Percentiles rank a stretch among this genome's conserved stretches.
phyloP scores from a whole-genome alignment of 768 basidiomycete species.

The Macrocybe gigantea region DNA sequence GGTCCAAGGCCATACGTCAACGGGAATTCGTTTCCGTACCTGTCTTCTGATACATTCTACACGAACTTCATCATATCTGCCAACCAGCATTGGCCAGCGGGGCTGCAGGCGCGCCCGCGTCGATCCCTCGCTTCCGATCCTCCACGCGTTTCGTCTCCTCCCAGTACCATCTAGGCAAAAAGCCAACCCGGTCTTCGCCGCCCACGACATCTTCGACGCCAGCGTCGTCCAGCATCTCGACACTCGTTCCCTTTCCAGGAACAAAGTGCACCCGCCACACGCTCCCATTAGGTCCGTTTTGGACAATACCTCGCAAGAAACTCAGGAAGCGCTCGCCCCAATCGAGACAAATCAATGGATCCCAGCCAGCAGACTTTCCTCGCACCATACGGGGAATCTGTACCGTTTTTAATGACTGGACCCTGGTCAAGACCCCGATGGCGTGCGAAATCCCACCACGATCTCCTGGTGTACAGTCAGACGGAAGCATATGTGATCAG shows the following conservation, averaged over 20 bases:
- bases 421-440: constrained; percentile 58
- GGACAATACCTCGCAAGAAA: constrained; percentile 39
- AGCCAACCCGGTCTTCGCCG: constrained; percentile 74
- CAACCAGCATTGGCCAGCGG: constrained; percentile 11
- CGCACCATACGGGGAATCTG: constrained; percentile 75
- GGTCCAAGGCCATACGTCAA: constrained; percentile 2
- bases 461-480: constrained; percentile 50
- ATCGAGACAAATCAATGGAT: constrained; percentile 64
- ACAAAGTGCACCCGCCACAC: constrained; percentile 73
- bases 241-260: constrained; percentile 52
- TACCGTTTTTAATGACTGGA: constrained; percentile 72
- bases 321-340: constrained; percentile 65
- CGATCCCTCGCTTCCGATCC: background rate
- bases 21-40: background rate
- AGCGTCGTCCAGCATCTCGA: constrained; percentile 38
- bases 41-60: constrained; percentile 1
- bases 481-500: background rate
- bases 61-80: constrained; percentile 14
- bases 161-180: constrained; percentile 73
- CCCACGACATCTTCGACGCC: constrained; percentile 53
- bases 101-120: constrained; percentile 1
- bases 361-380: constrained; percentile 71
- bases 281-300: constrained; percentile 17
- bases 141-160: constrained; percentile 21
- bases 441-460: constrained; percentile 82